Evolutionary conservation across 179 eudicot species (phyloP).

Genomic region (Vitellaria paradoxa): DNA sequence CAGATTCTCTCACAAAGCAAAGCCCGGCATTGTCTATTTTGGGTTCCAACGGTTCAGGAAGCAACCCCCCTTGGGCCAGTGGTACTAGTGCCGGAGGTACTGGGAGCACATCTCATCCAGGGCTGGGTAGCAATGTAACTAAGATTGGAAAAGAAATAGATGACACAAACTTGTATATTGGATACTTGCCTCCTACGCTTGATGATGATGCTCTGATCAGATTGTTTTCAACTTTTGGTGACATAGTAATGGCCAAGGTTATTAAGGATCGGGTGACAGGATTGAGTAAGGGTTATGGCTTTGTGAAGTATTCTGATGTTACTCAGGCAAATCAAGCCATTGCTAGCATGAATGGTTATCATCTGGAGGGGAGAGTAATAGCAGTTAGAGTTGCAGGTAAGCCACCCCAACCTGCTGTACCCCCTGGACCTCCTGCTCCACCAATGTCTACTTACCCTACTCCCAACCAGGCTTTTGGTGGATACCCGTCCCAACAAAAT

Average conservation of each 20-base stretch:
- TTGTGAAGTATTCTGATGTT: constrained; percentile 59
- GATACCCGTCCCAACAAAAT: constrained; percentile 50
- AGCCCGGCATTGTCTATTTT: constrained; percentile 28
- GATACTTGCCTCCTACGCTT: constrained; percentile 64
- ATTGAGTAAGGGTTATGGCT: constrained; percentile 76
- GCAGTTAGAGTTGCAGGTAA: constrained; percentile 79
- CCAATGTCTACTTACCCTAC: constrained; percentile 36
- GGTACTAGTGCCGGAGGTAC: constrained; percentile 23
- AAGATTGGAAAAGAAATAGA: constrained; percentile 58
- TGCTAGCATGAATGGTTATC: constrained; percentile 57
- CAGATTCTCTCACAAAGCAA: constrained; percentile 51
- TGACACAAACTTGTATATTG: constrained; percentile 68
- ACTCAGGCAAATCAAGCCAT: constrained; percentile 68
- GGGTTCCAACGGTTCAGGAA: constrained; percentile 43
- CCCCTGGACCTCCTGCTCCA: constrained; percentile 58
- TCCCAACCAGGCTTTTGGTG: constrained; percentile 22
- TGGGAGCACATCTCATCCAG: constrained; percentile 36
- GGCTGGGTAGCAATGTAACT: constrained; percentile 37
- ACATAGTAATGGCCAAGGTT: constrained; percentile 73
- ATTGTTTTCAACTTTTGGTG: constrained; percentile 60
- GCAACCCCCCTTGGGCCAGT: constrained; percentile 64
- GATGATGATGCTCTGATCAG: constrained; percentile 66
- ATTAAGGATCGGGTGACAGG: constrained; percentile 61
- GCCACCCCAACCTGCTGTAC: constrained; percentile 64
- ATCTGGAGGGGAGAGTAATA: constrained; percentile 58